phyloP scores from a whole-genome alignment of 495 filamentous ascomycete genomes.

The Penicillium paxilli region DNA sequence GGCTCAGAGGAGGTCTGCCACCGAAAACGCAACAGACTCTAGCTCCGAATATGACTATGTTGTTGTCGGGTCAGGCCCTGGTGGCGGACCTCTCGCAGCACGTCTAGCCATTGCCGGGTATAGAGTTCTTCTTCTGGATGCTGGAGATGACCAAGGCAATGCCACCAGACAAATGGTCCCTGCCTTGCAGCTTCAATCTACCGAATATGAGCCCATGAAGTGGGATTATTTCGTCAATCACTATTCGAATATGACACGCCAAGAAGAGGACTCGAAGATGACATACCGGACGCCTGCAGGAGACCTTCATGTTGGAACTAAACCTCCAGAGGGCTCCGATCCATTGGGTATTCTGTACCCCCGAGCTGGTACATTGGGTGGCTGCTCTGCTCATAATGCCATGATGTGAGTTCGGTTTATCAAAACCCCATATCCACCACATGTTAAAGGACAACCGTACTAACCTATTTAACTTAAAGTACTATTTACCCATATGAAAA shows the following conservation, averaged over 20 bases:
- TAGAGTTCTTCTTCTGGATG: conserved; percentile 60
- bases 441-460: too few relatives aligned
- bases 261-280: conserved; percentile 44
- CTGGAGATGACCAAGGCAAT: conserved; percentile 59
- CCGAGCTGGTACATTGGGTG: conserved; percentile 43
- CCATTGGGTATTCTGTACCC: conserved; percentile 43
- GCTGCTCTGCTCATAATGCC: conserved; percentile 46
- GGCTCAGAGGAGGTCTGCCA: conserved; percentile 7
- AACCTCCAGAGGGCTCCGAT: conserved; percentile 34
- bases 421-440: too few relatives aligned
- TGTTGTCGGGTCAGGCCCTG: conserved; percentile 62
- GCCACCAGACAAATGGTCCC: conserved; percentile 33
- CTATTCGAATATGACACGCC: conserved; percentile 33
- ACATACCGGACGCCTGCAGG: conserved; percentile 37
- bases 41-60: conserved; percentile 59
- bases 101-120: conserved; percentile 59
- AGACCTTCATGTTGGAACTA: conserved; percentile 32
- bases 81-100: conserved; percentile 60
- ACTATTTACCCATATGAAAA: conserved; percentile 36
- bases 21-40: background rate
- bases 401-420: conserved; percentile 37
- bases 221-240: conserved; percentile 52
- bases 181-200: conserved; percentile 36
- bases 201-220: conserved; percentile 37
- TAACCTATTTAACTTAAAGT: background rate